Percentiles rank a stretch among this genome's conserved stretches.
phyloP scores from a whole-genome alignment of 1,284 basidiomycete species.

The Clitocybe nebularis region DNA sequence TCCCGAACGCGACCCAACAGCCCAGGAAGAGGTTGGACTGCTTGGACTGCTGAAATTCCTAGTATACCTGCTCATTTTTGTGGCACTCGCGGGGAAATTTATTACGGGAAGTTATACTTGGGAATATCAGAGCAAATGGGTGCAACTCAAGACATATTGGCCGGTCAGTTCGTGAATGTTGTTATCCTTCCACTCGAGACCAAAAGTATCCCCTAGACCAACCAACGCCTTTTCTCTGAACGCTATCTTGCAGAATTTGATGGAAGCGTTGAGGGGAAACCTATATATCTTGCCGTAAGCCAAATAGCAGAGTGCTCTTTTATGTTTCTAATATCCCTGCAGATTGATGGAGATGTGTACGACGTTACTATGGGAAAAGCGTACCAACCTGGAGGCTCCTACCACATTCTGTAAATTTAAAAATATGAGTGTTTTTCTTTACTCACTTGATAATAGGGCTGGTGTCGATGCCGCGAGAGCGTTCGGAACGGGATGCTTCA shows the following conservation, averaged over 20 bases:
- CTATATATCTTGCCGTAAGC: slow-evolving; percentile 82
- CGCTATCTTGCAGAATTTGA: slow-evolving; percentile 68
- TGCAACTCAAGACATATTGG: slow-evolving; percentile 52
- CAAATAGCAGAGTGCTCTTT: slow-evolving; percentile 10
- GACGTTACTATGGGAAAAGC: slow-evolving; percentile 81
- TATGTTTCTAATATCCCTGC: slow-evolving; percentile 15
- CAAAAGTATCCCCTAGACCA: slow-evolving; percentile 31
- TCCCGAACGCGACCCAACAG: slow-evolving; percentile 68
- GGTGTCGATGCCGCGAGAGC: slow-evolving; percentile 86
- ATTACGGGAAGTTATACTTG: slow-evolving; percentile 77
- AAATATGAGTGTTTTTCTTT: slow-evolving; percentile 11
- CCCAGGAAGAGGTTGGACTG: slow-evolving; percentile 58
- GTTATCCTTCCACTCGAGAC: slow-evolving; percentile 11
- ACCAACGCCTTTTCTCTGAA: slow-evolving; percentile 74
- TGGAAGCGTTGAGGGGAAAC: slow-evolving; percentile 64
- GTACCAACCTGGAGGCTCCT: slow-evolving; percentile 90
- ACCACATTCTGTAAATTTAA: slow-evolving; percentile 69
- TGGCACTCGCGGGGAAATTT: slow-evolving; percentile 69
- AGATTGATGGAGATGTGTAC: slow-evolving; percentile 92
- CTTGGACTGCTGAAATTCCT: slow-evolving; percentile 67
- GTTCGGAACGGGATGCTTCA: slow-evolving; percentile 92
- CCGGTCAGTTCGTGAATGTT: slow-evolving; percentile 43
- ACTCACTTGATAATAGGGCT: slow-evolving; percentile 48
- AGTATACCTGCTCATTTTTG: slow-evolving; percentile 48
- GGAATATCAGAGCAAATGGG: slow-evolving; percentile 67